phyloP scores from a whole-genome alignment of 305 asterid species.

The Withania somnifera region DNA sequence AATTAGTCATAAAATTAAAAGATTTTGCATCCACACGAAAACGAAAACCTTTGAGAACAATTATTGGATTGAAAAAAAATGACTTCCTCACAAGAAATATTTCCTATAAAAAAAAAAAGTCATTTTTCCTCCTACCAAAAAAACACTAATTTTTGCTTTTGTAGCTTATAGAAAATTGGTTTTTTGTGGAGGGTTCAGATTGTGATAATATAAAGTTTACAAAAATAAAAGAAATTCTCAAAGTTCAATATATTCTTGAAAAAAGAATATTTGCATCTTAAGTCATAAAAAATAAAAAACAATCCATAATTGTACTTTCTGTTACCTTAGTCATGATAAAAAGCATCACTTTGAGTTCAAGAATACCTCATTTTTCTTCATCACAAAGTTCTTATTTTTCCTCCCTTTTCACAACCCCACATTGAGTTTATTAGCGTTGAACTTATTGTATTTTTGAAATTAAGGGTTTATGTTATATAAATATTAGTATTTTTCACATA shows the following conservation, averaged over 20 bases:
- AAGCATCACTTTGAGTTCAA: conserved; percentile 34
- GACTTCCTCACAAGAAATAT: neutral
- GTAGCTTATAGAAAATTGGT: neutral
- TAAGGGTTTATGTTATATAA: no score
- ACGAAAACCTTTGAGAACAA: neutral
- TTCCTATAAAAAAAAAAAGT: neutral
- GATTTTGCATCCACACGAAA: neutral
- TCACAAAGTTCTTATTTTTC: neutral
- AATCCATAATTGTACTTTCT: conserved; percentile 2
- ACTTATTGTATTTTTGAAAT: no score
- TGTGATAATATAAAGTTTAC: neutral
- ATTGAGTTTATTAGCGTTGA: no score
- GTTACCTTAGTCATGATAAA: conserved; percentile 18
- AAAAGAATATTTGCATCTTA: conserved; percentile 18
- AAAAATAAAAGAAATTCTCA: neutral
- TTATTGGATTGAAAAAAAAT: neutral
- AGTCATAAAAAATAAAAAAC: neutral
- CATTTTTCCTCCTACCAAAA: neutral
- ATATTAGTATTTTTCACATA: no score
- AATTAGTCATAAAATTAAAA: neutral
- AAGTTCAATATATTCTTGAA: neutral
- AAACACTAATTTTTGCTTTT: neutral
- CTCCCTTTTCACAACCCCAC: neutral
- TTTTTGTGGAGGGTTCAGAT: neutral
- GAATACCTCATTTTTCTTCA: conserved; percentile 17